A percentile compares a stretch with the other conserved stretches of the same genome.
phyloP scores from a whole-genome alignment of 441 rosid genomes.

The Croton laevigatus region DNA sequence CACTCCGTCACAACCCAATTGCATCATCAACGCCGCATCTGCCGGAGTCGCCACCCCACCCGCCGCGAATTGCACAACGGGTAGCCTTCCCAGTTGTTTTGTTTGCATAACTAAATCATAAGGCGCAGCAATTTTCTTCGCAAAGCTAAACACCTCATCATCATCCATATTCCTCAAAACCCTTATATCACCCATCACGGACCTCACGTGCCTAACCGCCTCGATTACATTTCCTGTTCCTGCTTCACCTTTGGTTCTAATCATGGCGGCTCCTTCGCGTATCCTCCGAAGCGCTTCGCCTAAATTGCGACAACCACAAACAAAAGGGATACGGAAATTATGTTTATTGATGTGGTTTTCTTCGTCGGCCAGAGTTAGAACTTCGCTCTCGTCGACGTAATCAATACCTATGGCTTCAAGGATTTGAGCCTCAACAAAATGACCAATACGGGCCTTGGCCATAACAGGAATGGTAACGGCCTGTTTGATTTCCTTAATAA shows the following conservation, averaged over 20 bases:
- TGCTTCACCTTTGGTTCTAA: conserved; percentile 93
- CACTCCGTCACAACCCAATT: conserved; percentile 89
- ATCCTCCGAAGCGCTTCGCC: conserved; percentile 85
- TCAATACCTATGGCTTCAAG: conserved; percentile 81
- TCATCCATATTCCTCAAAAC: conserved; percentile 84
- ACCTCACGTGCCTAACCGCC: conserved; percentile 89
- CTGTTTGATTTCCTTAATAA: conserved; percentile 71
- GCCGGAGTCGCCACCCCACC: conserved; percentile 98
- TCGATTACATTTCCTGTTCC: conserved; percentile 87
- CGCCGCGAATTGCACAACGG: conserved; percentile 96
- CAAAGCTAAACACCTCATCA: conserved; percentile 82
- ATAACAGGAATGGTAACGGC: conserved; percentile 92
- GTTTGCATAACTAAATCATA: conserved; percentile 96
- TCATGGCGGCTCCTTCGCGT: conserved; percentile 96
- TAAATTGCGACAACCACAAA: conserved; percentile 81
- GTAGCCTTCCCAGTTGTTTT: conserved; percentile 88
- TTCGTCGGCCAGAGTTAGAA: conserved; percentile 71
- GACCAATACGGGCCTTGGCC: conserved; percentile 97
- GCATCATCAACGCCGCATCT: conserved; percentile 98
- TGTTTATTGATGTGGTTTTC: conserved; percentile 92
- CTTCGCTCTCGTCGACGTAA: conserved; percentile 89
- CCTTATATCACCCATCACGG: conserved; percentile 84
- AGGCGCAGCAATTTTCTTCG: conserved; percentile 82
- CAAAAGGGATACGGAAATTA: conserved; percentile 88
- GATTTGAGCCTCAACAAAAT: conserved; percentile 93